Base-by-base conservation (phyloP, 805 yeast species). In the Kuraishia hungarica region DNA sequence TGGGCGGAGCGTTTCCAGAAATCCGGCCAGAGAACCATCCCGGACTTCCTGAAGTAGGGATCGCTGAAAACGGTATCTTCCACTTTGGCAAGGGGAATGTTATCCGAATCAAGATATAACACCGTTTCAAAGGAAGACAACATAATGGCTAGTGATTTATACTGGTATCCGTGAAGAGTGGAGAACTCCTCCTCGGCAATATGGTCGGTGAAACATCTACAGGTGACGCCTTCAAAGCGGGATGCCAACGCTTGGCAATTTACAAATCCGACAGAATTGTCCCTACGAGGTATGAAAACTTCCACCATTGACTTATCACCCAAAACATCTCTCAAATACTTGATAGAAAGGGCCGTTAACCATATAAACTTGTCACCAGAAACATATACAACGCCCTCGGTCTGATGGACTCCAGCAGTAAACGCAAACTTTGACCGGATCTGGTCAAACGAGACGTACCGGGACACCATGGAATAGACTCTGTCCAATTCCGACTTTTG, bases 1-100 rank as follows among this genome's bases (percentile, higher is more conserved):
- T 77, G 73, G 4, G 87, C 82, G 7, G 87, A 80, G 60, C 88
- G 70, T 20, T 82, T 78, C 88, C 88, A 83, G 46, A 80, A 80
- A 64, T 83, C 87, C 5, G 88, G 88, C 87, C 88, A 83, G 17
- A 80, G 60, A 10, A 83, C 71, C 64, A 83, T 67, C 1, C 82
- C 80, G 39, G 71, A 70, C 13, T 71, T 68, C 51, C 65, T 62
- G 67, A 69, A 82, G 23, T 77, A 71, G 17, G 71, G 67, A 1
- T 79, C 70, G 2, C 68, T 67, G 54, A 83, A 78, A 39, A 84
- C 70, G 54, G 71, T 68, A 54, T 75, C 79, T 13, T 49, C 26
- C 35, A 74, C 63, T 59, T 67, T 65, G 54, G 60, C 65, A 21
- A 77, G 65, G 2, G 80, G 79, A 61, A 76, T 71, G 59, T 78